A percentile compares a stretch with the other conserved stretches of the same genome.
These are phyloP conservation scores for Entelexis sorbosivorans DNA, from an alignment of 1,139 yeast genomes.

Conservation along the genomic window DNA sequence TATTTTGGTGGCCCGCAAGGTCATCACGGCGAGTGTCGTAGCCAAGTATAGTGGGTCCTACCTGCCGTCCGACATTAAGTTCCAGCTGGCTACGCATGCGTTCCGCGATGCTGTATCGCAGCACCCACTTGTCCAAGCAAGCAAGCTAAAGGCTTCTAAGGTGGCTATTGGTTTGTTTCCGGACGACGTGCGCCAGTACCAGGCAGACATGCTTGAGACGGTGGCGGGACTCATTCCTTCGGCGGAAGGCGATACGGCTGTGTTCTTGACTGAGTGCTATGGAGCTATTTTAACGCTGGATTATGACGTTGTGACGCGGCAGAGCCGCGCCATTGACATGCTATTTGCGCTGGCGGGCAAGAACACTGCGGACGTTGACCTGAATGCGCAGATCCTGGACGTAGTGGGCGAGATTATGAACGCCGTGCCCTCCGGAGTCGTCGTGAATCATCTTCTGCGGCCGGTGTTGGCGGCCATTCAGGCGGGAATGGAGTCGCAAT, in stretches of 20 bases:
- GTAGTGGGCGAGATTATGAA: conserved; percentile 50
- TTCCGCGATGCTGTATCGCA: neutral
- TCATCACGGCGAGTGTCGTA: conserved; percentile 17
- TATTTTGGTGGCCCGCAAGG: conserved; percentile 19
- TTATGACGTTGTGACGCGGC: conserved; percentile 32
- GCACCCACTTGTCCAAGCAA: neutral
- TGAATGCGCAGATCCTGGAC: conserved; percentile 48
- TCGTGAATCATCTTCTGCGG: conserved; percentile 27
- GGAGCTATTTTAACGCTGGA: conserved; percentile 45
- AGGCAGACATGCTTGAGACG: conserved; percentile 30
- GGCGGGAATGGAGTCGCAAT: conserved; percentile 29
- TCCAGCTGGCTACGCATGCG: conserved; percentile 11
- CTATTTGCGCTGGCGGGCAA: conserved; percentile 56
- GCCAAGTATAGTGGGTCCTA: conserved; percentile 20
- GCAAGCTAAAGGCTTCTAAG: conserved; percentile 14
- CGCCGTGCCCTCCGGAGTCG: conserved; percentile 29
- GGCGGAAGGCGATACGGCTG: conserved; percentile 72
- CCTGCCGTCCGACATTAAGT: conserved; percentile 10
- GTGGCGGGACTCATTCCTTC: conserved; percentile 44
- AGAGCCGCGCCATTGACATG: conserved; percentile 41
- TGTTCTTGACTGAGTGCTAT: conserved; percentile 62
- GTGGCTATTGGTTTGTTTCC: conserved; percentile 19
- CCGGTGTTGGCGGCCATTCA: conserved; percentile 43
- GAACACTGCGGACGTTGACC: conserved; percentile 65
- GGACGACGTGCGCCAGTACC: conserved; percentile 25